Evolutionary conservation across 345 rosid species (phyloP), one percentile per base, ranked within the genome.

Genomic region (Brassica nigra): DNA sequence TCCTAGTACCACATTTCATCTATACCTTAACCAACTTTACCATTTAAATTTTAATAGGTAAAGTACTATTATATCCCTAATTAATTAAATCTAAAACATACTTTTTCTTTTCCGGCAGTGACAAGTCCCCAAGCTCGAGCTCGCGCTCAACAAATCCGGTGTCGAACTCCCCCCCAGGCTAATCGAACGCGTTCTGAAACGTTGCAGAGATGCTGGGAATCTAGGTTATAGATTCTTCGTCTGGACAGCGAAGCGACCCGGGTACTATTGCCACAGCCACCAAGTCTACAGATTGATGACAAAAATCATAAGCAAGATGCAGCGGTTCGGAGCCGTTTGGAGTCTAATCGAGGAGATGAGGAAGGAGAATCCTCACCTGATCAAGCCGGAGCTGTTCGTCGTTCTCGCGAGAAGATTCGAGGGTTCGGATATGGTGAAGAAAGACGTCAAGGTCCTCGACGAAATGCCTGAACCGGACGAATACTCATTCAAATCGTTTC

Each of bases 141-240:
- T 91, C 67, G 97, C 94, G 31, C 85, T 93, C 39, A 86, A 87
- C 66, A 87, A 90, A 62, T 93, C 97, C 16, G 97, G 99, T 9
- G 78, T 95, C 31, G 80, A 81, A 18, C 74, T 88, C 77, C 90
- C 92, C 27, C 77, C 84, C 6, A 93, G 98, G 2, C 85, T 95
- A 36, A 88, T 91, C 4, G 97, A 90, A 75, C 91, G 96, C 6
- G 97, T 95, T 8, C 55, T 95, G 77, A 90, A 85, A 80, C 97
- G 99, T 9, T 95, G 98, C 8, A 96, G 99, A 0, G 96, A 93
- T 75, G 98, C 93, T 0, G 97, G 99, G 73, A 91, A 79, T 85
- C 79, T 95, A 28, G 99, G 94, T 39, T 93, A 91, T 73, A 87
- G 82, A 65, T 93, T 90, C 86, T 93, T 87, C 73, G 86, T 83